Base-by-base conservation (phyloP, 768 basidiomycete species). In the Tricholoma sp. region DNA sequence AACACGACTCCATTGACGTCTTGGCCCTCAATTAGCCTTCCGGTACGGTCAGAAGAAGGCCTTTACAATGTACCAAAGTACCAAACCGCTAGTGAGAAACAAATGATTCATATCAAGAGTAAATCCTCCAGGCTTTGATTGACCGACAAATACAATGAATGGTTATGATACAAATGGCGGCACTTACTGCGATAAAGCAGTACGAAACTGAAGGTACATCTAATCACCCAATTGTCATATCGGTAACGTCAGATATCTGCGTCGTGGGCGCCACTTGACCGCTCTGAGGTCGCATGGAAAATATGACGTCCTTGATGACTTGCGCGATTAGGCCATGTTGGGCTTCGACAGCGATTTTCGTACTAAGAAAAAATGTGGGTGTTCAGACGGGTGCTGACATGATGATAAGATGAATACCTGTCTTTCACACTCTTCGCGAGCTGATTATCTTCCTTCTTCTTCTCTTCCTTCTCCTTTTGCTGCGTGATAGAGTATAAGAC, bases 251-350 rank as follows among this genome's bases (percentile, higher is more conserved):
- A 45, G 68, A 64, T 17, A 80, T 65, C 51, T 65, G 65, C 42
- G 68, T 59, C 8, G 66, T 59, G 9, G 50, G 55, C n/a, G 31
- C 28, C 20, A 54, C 49, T 17, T 59, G 61, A 48, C 53, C 58
- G 39, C 56, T 57, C 57, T 69, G 72, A 11, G 78, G 81, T 12
- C 78, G 74, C 72, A 76, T 76, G 10, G 90, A 92, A 67, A 98
- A 97, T 39, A 98, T 82, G 44, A 92, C 81, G 59, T 96, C 94
- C 68, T 98, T 98, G 67, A 98, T 79, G 5, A 96, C 85, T 67
- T 98, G 95, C 2, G 94, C 79, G 58, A 97, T 94, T 53, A 98
- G 82, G 1, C 94, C 95, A 62, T 98, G 94, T 62, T 96, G 93
- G 1, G 91, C 91, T 67, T 98, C 94, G 4, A 87, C 80, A 0